Evolutionary conservation across 1,284 basidiomycete species (phyloP), one percentile per base, ranked within the genome.

Genomic region (Schizopora paradoxa): DNA sequence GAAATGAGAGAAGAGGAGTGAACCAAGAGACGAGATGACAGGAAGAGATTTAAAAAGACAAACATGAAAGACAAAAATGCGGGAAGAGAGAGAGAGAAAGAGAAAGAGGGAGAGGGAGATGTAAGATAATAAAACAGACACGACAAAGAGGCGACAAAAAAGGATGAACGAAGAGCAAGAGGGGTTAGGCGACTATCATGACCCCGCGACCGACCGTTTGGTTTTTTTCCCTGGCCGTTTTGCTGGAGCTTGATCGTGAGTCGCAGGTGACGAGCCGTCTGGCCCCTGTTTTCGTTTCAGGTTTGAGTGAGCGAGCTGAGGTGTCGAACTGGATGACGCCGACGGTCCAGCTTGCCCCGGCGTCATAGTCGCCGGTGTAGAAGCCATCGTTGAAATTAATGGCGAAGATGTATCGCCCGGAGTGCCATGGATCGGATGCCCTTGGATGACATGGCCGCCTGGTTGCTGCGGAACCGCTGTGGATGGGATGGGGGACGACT

Each of bases 211-310:
- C 41, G 70, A 75, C 54, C 72, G 66, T 48, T 67, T 67, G 45
- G 76, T 65, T 64, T 77, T 74, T 51, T 80, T 73, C 29, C 70
- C 61, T 29, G 53, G 34, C 51, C 75, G 73, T 65, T 84, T 80
- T 34, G 60, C 56, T 31, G 66, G 58, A 16, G 67, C 54, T n/a
- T n/a, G n/a, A n/a, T n/a, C n/a, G n/a, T n/a, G n/a, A 36, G 70
- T 69, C 23, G 72, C 72, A 27, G 80, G 76, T 22, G 79, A 75
- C 22, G 72, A 66, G 28, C 70, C 64, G 45, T 77, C 76, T 29
- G 64, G 14, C 5, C 43, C 66, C 32, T 61, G 64, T 47, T 85
- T 86, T 51, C 84, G 73, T 65, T 87, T 87, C 56, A 85, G 64
- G 34, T 76, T 69, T 45, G 79, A 68, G 56, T 67, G 64, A 31